A percentile compares a stretch with the other conserved stretches of the same genome.
phyloP scores from a whole-genome alignment of 228 moss, liverwort and hornwort species.

The Sphagnum fallax region DNA sequence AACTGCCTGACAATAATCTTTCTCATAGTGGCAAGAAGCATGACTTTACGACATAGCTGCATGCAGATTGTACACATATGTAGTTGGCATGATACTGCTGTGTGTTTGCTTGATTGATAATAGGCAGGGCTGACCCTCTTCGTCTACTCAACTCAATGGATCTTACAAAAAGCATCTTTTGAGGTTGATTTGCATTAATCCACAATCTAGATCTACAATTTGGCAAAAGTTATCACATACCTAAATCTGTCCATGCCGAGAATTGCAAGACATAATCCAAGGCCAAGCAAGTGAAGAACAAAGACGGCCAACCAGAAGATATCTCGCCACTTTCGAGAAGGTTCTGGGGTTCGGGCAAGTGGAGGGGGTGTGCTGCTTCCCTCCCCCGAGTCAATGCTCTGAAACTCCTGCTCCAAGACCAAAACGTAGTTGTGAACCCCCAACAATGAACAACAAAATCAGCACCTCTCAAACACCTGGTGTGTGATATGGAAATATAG shows the following conservation, averaged over 20 bases:
- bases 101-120: too few species aligned
- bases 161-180: too few species aligned
- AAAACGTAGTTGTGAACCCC: neutral
- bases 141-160: too few species aligned
- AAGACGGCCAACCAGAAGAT: conserved; percentile 38
- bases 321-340: conserved; percentile 42
- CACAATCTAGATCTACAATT: too few species aligned
- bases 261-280: conserved; percentile 33
- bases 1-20: too few species aligned
- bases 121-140: too few species aligned
- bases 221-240: neutral
- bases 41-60: too few species aligned
- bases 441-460: neutral
- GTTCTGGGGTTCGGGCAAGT: conserved; percentile 39
- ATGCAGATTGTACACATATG: too few species aligned
- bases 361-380: conserved; percentile 41
- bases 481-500: neutral
- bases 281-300: conserved; percentile 15
- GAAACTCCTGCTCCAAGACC: conserved; percentile 18
- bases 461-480: neutral
- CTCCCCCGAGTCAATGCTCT: conserved; percentile 22
- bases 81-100: too few species aligned
- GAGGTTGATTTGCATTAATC: too few species aligned
- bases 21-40: too few species aligned
- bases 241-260: conserved; percentile 26